Evolutionary conservation across 2,329 filamentous ascomycete genomes (phyloP), one percentile per base, ranked within the genome.

Genomic region (Clonostachys solani): DNA sequence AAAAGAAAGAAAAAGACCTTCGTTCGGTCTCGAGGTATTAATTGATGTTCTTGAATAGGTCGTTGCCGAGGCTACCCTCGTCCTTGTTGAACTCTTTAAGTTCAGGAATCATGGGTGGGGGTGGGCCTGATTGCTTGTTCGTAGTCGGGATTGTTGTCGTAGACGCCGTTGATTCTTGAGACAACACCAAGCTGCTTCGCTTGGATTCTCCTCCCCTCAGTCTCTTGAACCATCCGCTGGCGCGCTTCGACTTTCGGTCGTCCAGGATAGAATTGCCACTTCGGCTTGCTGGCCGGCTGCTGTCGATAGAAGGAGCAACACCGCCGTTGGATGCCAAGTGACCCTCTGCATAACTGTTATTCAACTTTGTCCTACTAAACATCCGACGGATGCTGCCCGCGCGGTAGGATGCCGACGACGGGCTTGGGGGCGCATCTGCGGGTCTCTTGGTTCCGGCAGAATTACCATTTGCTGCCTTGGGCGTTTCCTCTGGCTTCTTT

Each of bases 41-140:
- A 58, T 79, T 79, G 60, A 83, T 82, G 52, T 76, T 71, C 58
- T 80, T 81, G 62, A 83, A 83, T 34, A 83, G 64, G 51, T 82
- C 77, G 44, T 43, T 41, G 13, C 77, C 77, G 33, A 78, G 63
- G 47, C 65, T 66, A 40, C 66, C 69, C 7, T 71, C 68, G 40
- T 78, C 69, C 47, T 74, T 71, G 55, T 79, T 71, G 47, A 81
- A 66, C 43, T 74, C 70, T 55, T 64, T 69, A 44, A 83, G 66
- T 58, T 83, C 79, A 17, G 80, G 80, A 44, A 83, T 82, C 77
- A 77, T 81, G 19, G 80, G 80, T 36, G 80, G 77, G 47, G 79
- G 80, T 9, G 79, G 78, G 12, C 74, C 75, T 35, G 60, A 52
- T 6, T 68, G 61, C 51, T 71, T 72, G 23, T n/a, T 13, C 13